Evolutionary conservation across 441 rosid species (phyloP), one percentile per base, ranked within the genome.

Genomic region (Gossypium schwendimanii): DNA sequence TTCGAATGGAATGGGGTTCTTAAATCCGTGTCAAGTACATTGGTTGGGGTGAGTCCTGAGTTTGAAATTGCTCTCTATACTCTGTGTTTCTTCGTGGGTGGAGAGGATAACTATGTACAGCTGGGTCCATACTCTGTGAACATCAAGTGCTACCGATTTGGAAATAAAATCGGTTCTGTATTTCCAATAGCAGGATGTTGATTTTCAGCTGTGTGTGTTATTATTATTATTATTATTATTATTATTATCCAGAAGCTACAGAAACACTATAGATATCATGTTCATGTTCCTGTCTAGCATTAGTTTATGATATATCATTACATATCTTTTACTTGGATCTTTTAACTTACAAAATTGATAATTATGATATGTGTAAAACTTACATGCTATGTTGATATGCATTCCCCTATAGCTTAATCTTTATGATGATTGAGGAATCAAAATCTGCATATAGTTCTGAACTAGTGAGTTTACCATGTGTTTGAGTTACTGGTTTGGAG

Each of bases 41-140:
- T 94, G 65, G 75, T 94, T 3, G 98, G 98, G 41, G 96, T 88
- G 31, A 94, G 97, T 81, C 98, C 97, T 3, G 98, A 92, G 87
- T 92, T 92, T 39, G 97, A 94, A 84, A 57, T 94, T 26, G 98
- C 98, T 11, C 84, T 94, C 23, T 92, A 92, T 70, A 92, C 98
- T 0, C 81, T 94, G 44, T 91, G 98, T 78, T 94, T 83, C 86
- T 87, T 82, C 57, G 73, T 87, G 76, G 97, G 98, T 4, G 76
- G 86, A 75, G 93, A 94, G 84, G 97, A 94, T 6, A 94, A 92
- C 84, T 82, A 75, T 41, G 77, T 91, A 6, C 91, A 91, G 84
- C 76, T 94, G 71, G 97, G 98, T 73, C 97, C 97, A 28, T 94
- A 94, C 77, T 28, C 77, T 26, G 89, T 88, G 50, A 94, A 94